These are phyloP conservation scores for Melaleuca alternifolia DNA, from an alignment of 345 rosid species.

Conservation along the genomic window DNA sequence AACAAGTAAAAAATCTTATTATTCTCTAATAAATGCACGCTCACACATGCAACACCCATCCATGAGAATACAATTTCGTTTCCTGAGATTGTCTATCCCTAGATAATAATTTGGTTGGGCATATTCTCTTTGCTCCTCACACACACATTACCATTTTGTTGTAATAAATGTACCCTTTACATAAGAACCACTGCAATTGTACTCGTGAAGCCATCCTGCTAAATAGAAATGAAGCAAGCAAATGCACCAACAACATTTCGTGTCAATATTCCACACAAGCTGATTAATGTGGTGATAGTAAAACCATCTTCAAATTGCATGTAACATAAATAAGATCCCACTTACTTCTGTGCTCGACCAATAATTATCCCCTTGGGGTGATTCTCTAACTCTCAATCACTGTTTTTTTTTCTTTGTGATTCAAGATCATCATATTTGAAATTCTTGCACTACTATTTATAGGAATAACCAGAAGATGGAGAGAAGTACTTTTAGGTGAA, in stretches of 20 bases:
- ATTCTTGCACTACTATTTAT: not conserved
- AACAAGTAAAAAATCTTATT: not conserved
- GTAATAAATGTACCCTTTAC: not conserved
- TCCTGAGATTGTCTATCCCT: not conserved
- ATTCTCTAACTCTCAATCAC: not conserved
- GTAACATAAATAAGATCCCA: not conserved
- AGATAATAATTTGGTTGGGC: not conserved
- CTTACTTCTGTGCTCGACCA: not conserved
- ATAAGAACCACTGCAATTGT: not conserved
- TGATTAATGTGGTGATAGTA: not conserved
- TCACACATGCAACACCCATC: not conserved
- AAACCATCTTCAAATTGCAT: not conserved
- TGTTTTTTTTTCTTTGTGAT: not conserved
- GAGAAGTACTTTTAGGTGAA: not conserved
- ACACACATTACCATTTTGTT: not conserved
- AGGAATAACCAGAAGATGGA: not conserved
- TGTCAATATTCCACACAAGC: not conserved
- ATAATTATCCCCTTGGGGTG: not conserved
- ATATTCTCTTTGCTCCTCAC: not conserved
- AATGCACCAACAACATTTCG: not conserved
- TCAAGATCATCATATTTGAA: not conserved
- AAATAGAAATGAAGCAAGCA: not conserved
- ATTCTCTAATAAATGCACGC: not conserved
- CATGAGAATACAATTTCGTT: not conserved
- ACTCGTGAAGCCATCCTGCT: not conserved